Percentiles rank a stretch among this genome's conserved stretches.
phyloP scores from a whole-genome alignment of 164 flowering plant genomes.

The Protea cynaroides region DNA sequence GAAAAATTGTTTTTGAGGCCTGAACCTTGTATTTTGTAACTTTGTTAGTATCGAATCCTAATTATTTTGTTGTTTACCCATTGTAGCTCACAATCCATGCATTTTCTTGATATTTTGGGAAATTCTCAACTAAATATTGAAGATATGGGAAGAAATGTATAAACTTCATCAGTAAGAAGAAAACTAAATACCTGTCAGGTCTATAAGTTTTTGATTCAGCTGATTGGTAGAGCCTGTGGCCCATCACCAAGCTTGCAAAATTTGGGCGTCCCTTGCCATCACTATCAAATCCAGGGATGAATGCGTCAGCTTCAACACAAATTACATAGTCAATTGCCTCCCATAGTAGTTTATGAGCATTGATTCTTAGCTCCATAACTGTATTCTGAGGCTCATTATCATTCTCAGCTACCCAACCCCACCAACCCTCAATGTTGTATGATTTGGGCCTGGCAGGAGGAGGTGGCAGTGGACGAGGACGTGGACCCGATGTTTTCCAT shows the following conservation, averaged over 20 bases:
- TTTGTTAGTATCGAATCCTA: too few relatives aligned
- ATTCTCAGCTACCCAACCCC: conserved; percentile 99
- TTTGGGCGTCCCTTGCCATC: conserved; percentile 94
- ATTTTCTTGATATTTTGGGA: not conserved
- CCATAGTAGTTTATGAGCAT: conserved; percentile 96
- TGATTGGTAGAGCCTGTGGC: conserved; percentile 82
- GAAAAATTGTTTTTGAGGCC: too few relatives aligned
- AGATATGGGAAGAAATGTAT: not conserved
- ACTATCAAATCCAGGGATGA: conserved; percentile 85
- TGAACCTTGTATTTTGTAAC: too few relatives aligned
- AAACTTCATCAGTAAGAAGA: not conserved
- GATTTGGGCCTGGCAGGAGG: conserved; percentile 89
- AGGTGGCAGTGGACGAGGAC: conserved; percentile 97
- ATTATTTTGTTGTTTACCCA: too few relatives aligned
- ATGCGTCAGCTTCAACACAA: conserved; percentile 81
- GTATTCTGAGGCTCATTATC: conserved; percentile 90
- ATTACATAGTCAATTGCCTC: conserved; percentile 85
- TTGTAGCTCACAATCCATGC: too few relatives aligned
- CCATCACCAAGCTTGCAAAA: conserved; percentile 88
- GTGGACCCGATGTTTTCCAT: conserved; percentile 79
- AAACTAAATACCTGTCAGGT: conserved; percentile 66
- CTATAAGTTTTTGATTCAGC: conserved; percentile 71
- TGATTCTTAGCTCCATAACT: conserved; percentile 73
- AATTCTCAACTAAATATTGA: not conserved
- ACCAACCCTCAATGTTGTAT: conserved; percentile 95